Base-by-base conservation (phyloP, 208 protist species). In the Wallacemonas sp. region DNA sequence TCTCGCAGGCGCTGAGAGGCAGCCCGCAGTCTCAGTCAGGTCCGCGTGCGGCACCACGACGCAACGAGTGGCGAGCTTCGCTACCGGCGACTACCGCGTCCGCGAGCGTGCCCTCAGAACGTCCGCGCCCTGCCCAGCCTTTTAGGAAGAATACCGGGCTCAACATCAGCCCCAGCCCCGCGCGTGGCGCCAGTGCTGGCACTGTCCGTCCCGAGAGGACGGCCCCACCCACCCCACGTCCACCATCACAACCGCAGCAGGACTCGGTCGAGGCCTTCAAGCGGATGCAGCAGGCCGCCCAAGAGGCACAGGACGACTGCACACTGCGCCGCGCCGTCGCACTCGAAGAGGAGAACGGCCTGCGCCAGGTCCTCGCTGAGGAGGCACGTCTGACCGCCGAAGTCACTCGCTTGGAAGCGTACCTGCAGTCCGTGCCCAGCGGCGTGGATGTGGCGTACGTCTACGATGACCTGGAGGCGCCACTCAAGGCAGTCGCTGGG, bases 401-500 rank as follows among this genome's bases (percentile, higher is more conserved):
- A 17, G 21, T 54, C 0, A 56, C 55, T 16, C 47, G 62, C 39
- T 43, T 61, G 32, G 32, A 41, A 3, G 41, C 54, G 54, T 48
- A 52, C 4, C 65, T 48, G 44, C 70, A 75, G 24, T 47, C 6
- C 14, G 43, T 36, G 16, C 49, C 41, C 39, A 55, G 54, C 21
- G 52, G 54, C 46, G 41, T 61, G 16, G 47, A 65, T 39, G 29
- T 70, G 43, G 46, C 55, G 5, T 62, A 70, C 49, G 49, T 76
- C 34, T 57, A 70, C 61, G 64, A 67, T 1, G 65, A 65, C 54
- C 30, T 57, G 6, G 54, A 44, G 21, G 14, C 32, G 14, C 58
- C 60, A 9, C 30, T 63, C 26, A 6, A 21, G 32, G 2, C 9
- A 14, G 47, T 62, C 19, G 56, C 38, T 17, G 36, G 56, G 8